Percentiles rank a stretch among this genome's conserved stretches.
Conservation (phyloP, 2,329 filamentous ascomycete species). For the Diaporthe caulivora region DNA sequence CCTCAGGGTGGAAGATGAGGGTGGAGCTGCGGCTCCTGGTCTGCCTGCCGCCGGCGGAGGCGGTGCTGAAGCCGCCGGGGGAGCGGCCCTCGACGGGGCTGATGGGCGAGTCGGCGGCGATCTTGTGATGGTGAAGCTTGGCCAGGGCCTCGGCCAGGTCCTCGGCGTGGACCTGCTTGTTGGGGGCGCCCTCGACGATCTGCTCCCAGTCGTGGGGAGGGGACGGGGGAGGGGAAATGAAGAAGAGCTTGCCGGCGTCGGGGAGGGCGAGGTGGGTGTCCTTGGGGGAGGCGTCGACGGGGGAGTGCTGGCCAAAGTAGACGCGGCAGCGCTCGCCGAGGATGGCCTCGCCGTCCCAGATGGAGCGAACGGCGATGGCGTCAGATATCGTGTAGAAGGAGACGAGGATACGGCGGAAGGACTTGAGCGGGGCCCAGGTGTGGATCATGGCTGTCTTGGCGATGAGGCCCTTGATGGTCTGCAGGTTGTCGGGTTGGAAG, state of each 20-base stretch:
- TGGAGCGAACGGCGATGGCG: slow-evolving; percentile 77
- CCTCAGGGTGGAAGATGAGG: slow-evolving; percentile 73
- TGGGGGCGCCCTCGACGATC: slow-evolving; percentile 76
- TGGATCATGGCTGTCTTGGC: slow-evolving; percentile 77
- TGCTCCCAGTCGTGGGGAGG: slow-evolving; percentile 79
- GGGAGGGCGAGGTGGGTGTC: slow-evolving; percentile 74
- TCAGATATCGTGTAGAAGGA: slow-evolving; percentile 80
- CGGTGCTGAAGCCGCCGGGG: slow-evolving; percentile 39
- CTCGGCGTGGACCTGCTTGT: slow-evolving; percentile 77
- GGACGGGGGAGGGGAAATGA: slow-evolving; percentile 77
- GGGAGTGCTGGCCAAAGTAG: slow-evolving; percentile 75
- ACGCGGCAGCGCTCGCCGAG: slow-evolving; percentile 78
- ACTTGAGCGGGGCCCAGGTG: slow-evolving; percentile 84
- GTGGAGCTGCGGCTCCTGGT: slow-evolving; percentile 72
- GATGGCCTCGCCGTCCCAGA: slow-evolving; percentile 80
- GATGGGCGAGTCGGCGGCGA: slow-evolving; percentile 46
- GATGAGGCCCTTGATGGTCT: slow-evolving; percentile 79
- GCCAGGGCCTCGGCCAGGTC: slow-evolving; percentile 76
- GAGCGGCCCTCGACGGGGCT: slow-evolving; percentile 44
- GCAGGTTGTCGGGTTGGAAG: slow-evolving; percentile 80
- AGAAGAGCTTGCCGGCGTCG: slow-evolving; percentile 78
- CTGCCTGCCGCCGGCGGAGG: slow-evolving; percentile 38
- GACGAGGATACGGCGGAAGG: slow-evolving; percentile 84
- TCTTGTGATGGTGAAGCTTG: slow-evolving; percentile 65
- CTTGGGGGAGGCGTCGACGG: slow-evolving; percentile 59